phyloP scores from a whole-genome alignment of 495 filamentous ascomycete genomes.

The Jackrogersella multiformis region DNA sequence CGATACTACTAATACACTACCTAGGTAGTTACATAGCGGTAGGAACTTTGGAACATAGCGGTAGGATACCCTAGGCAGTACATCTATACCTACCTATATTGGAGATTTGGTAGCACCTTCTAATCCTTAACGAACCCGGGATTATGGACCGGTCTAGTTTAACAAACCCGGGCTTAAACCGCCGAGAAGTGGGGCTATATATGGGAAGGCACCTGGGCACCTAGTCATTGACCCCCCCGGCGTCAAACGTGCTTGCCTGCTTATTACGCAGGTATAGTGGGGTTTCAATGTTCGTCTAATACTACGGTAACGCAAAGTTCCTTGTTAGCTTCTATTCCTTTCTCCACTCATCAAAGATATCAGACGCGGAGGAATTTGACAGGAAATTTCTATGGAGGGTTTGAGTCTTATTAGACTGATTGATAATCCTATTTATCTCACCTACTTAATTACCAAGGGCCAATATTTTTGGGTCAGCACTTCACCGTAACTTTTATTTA shows the following conservation, averaged over 20 bases:
- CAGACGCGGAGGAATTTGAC: not conserved
- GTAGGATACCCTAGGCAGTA: no score
- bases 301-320: slow-evolving; percentile 22
- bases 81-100: no score
- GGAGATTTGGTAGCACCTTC: not conserved
- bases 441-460: not conserved
- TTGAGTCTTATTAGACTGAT: slow-evolving; percentile 12
- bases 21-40: not conserved
- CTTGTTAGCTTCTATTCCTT: slow-evolving; percentile 1
- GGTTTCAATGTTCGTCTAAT: slow-evolving; percentile 5
- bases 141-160: slow-evolving; percentile 15
- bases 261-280: slow-evolving; percentile 11
- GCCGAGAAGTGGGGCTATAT: no score
- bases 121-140: slow-evolving; percentile 4
- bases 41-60: no score
- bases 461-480: not conserved
- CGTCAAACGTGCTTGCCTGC: not conserved
- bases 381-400: slow-evolving; percentile 13
- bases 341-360: slow-evolving; percentile 10
- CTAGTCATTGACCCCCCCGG: not conserved
- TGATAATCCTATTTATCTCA: no score
- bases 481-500: slow-evolving; percentile 7
- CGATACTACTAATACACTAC: not conserved
- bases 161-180: no score
- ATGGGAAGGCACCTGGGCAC: not conserved